These are phyloP conservation scores for Stropharia rugosoannulata DNA, from an alignment of 768 basidiomycete genomes.

Conservation along the genomic window DNA sequence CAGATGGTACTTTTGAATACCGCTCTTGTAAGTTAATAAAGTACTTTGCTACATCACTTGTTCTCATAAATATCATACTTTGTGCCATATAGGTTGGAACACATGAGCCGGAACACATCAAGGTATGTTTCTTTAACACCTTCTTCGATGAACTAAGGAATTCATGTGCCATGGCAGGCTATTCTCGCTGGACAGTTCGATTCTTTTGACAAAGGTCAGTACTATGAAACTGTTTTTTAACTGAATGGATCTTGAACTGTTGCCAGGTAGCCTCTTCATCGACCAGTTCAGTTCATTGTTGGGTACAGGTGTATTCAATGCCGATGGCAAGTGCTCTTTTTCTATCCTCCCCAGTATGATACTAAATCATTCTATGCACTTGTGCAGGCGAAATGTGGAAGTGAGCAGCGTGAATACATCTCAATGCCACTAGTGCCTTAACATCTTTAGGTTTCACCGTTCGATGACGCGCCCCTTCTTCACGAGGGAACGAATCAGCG, in stretches of 20 bases:
- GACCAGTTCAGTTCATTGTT: constrained; percentile 35
- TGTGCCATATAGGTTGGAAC: constrained; percentile 33
- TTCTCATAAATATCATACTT: neutral
- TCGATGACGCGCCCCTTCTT: constrained; percentile 74
- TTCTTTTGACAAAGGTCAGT: constrained; percentile 42
- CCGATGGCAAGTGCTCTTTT: constrained; percentile 41
- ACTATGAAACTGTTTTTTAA: neutral
- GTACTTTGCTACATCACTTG: neutral
- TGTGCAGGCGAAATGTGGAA: constrained; percentile 67
- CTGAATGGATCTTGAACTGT: neutral
- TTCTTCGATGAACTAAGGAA: neutral
- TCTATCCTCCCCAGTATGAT: neutral
- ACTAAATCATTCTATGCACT: neutral
- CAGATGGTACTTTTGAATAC: constrained; percentile 27
- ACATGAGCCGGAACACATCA: constrained; percentile 46
- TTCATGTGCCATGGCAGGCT: constrained; percentile 22
- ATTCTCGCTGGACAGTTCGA: constrained; percentile 51
- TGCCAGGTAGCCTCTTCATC: constrained; percentile 22
- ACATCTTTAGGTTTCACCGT: constrained; percentile 49
- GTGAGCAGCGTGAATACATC: constrained; percentile 29
- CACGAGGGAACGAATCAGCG: constrained; percentile 54
- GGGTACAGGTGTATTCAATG: constrained; percentile 60
- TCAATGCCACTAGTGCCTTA: neutral
- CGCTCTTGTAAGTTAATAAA: constrained; percentile 22
- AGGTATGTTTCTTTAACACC: constrained; percentile 20